Percentiles rank a stretch among this genome's conserved stretches.
Evolutionary conservation across 352 stramenopile species (phyloP).

Genomic region (Phytopythium boreale): DNA sequence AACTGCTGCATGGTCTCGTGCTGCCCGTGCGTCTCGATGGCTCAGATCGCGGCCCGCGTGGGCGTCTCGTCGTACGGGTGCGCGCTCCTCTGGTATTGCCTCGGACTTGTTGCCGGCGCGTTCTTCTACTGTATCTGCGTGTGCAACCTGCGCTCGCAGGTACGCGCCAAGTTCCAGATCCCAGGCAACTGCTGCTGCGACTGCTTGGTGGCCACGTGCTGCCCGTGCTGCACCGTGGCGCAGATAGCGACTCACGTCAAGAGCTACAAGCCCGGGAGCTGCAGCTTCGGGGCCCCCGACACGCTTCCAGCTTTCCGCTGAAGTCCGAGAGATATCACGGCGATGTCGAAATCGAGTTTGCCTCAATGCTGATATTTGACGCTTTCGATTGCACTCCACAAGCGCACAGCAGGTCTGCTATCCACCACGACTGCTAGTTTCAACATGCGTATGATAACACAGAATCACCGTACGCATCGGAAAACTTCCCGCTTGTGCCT

Average conservation of each 20-base stretch:
- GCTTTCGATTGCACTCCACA: too few species aligned
- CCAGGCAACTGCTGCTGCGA: constrained; percentile 22
- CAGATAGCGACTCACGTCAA: too few species aligned
- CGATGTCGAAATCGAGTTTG: too few species aligned
- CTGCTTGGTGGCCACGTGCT: constrained; percentile 21
- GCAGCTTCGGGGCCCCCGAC: constrained; percentile 29
- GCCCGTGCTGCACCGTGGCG: too few species aligned
- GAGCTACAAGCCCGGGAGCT: too few species aligned
- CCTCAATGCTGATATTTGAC: too few species aligned
- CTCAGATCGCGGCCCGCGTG: constrained; percentile 25
- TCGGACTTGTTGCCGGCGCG: constrained; percentile 18
- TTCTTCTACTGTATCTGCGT: constrained; percentile 22
- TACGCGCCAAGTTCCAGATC: constrained; percentile 14
- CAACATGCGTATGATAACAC: too few species aligned
- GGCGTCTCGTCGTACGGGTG: constrained; percentile 18
- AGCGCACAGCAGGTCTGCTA: too few species aligned
- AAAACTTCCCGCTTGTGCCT: too few species aligned
- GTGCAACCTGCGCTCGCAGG: constrained; percentile 16
- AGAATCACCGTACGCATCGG: too few species aligned
- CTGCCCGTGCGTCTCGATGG: constrained; percentile 31
- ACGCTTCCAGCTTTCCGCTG: constrained; percentile 21
- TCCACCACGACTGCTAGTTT: too few species aligned
- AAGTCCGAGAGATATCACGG: too few species aligned
- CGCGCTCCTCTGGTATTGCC: constrained; percentile 13
- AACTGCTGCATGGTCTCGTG: constrained; percentile 24